Evolutionary conservation across 2,329 filamentous ascomycete genomes (phyloP).

Genomic region (Fusarium foetens): DNA sequence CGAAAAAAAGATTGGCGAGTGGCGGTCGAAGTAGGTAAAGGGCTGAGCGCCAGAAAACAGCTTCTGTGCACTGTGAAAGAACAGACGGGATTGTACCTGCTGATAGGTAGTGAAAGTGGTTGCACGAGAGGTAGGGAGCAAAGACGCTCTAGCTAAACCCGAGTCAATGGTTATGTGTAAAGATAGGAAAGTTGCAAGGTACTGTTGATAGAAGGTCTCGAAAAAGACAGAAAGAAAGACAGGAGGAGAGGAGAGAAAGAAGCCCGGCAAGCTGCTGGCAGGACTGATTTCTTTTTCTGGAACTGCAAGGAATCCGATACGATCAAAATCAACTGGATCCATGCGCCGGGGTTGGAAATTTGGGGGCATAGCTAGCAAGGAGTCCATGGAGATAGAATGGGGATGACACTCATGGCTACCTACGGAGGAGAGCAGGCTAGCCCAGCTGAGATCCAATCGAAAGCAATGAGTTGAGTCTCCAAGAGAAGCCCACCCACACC

Average conservation of each 20-base stretch:
- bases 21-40: conserved; percentile 25
- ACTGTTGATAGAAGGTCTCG: not conserved
- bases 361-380: conserved; percentile 25
- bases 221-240: not conserved
- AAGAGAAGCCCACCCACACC: conserved; percentile 30
- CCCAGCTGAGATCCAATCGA: conserved; percentile 25
- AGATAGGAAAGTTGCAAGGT: conserved; percentile 9
- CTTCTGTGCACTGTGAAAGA: conserved; percentile 31
- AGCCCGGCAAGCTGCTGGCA: conserved; percentile 3
- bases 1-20: conserved; percentile 35
- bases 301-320: conserved; percentile 30
- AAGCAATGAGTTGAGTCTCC: conserved; percentile 17
- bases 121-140: conserved; percentile 4
- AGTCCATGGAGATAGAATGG: conserved; percentile 36
- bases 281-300: conserved; percentile 19
- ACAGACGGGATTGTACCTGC: conserved; percentile 15
- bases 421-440: conserved; percentile 1
- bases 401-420: conserved; percentile 17
- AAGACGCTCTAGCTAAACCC: conserved; percentile 15
- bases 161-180: conserved; percentile 8
- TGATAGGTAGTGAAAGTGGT: conserved; percentile 9
- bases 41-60: conserved; percentile 22
- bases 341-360: conserved; percentile 34
- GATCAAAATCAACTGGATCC: conserved; percentile 28
- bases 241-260: not conserved